Conservation (phyloP, 768 basidiomycete genomes). For the Termitomyces sp. region DNA sequence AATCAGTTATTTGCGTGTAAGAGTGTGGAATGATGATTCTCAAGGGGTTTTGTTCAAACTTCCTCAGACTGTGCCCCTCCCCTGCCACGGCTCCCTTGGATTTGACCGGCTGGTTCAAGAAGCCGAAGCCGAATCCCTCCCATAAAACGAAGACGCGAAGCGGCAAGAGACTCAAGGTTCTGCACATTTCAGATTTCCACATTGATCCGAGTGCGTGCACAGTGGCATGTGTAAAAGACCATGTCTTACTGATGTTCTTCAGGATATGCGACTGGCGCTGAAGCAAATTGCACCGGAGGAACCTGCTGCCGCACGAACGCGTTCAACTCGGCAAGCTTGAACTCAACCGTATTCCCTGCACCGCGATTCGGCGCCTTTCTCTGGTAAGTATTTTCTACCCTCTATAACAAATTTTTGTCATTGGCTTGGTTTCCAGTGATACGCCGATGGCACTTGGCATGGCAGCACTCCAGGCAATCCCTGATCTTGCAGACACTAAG, state of each 20-base stretch:
- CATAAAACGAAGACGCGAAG: slow-evolving; percentile 55
- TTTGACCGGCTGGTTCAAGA: slow-evolving; percentile 65
- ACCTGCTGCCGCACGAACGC: slow-evolving; percentile 61
- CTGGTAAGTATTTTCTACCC: slow-evolving; percentile 34
- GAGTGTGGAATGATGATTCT: background rate
- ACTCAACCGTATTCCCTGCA: slow-evolving; percentile 49
- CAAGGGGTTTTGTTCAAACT: slow-evolving; percentile 55
- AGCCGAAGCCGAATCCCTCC: slow-evolving; percentile 58
- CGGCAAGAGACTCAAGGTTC: slow-evolving; percentile 62
- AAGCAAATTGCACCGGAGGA: slow-evolving; percentile 62
- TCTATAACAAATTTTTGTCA: background rate
- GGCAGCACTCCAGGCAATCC: slow-evolving; percentile 63
- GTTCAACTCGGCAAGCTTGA: slow-evolving; percentile 44
- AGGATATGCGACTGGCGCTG: slow-evolving; percentile 68
- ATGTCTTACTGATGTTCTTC: background rate
- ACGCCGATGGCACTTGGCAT: slow-evolving; percentile 56
- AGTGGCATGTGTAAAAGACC: background rate
- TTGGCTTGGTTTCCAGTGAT: slow-evolving; percentile 36
- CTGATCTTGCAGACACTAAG: slow-evolving; percentile 56
- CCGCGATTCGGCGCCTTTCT: slow-evolving; percentile 62
- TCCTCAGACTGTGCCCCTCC: slow-evolving; percentile 48
- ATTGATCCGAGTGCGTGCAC: slow-evolving; percentile 57
- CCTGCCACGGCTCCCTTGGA: slow-evolving; percentile 59
- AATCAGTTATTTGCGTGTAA: background rate
- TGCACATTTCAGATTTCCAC: slow-evolving; percentile 75